phyloP scores from a whole-genome alignment of 1,284 basidiomycete species.

The Boletus smithii region DNA sequence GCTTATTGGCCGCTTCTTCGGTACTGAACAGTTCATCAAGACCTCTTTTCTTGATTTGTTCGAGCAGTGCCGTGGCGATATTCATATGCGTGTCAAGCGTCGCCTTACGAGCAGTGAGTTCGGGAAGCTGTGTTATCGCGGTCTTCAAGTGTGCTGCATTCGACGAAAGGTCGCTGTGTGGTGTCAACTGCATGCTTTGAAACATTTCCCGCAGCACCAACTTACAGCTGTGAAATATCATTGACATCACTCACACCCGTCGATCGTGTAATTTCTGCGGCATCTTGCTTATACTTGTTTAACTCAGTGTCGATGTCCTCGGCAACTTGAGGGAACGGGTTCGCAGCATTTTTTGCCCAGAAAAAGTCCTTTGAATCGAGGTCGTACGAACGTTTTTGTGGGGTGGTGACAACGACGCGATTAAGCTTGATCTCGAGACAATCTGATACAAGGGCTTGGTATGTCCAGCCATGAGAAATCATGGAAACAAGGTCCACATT shows the following conservation, averaged over 20 bases:
- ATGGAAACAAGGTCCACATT: slow-evolving; percentile 96
- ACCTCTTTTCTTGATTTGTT: slow-evolving; percentile 94
- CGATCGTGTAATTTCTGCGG: slow-evolving; percentile 93
- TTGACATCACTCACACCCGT: slow-evolving; percentile 96
- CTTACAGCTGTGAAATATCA: slow-evolving; percentile 90
- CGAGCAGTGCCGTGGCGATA: slow-evolving; percentile 93
- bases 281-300: slow-evolving; percentile 94
- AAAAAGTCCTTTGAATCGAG: slow-evolving; percentile 99
- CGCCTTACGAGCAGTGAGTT: slow-evolving; percentile 93
- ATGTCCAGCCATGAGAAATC: slow-evolving; percentile 98
- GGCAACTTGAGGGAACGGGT: slow-evolving; percentile 97
- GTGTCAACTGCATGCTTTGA: slow-evolving; percentile 11
- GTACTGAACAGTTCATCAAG: slow-evolving; percentile 96
- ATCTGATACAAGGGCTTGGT: slow-evolving; percentile 97
- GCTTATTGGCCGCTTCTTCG: slow-evolving; percentile 87
- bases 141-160: slow-evolving; percentile 96
- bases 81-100: slow-evolving; percentile 99
- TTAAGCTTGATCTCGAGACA: slow-evolving; percentile 98
- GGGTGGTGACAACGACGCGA: slow-evolving; percentile 76
- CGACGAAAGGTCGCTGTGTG: slow-evolving; percentile 74
- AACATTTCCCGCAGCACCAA: slow-evolving; percentile 3
- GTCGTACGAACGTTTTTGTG: slow-evolving; percentile 89
- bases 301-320: slow-evolving; percentile 96
- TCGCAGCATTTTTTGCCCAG: slow-evolving; percentile 95
- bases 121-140: slow-evolving; percentile 97